Conservation (phyloP, 306 rosid species). For the Cucumis melo region DNA sequence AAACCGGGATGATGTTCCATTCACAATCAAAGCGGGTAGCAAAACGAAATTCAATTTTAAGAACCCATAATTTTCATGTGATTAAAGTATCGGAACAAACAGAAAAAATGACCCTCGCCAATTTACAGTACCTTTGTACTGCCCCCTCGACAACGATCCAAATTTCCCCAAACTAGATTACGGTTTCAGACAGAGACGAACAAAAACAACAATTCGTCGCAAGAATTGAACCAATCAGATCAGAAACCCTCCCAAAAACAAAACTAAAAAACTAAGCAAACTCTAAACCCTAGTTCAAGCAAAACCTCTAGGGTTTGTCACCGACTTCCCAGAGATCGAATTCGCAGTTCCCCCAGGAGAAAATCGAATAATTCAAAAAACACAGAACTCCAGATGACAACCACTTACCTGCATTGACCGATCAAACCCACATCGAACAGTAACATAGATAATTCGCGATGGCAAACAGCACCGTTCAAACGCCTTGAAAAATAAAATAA, state of each 20-base stretch:
- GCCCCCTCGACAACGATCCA: background rate
- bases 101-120: background rate
- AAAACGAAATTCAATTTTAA: background rate
- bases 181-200: background rate
- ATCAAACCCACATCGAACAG: conserved; percentile 22
- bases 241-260: conserved; percentile 3
- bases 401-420: conserved; percentile 52
- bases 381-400: background rate
- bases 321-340: conserved; percentile 3
- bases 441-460: conserved; percentile 15
- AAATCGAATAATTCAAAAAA: background rate
- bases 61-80: background rate
- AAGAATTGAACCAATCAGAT: background rate
- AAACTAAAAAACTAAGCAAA: background rate
- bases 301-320: conserved; percentile 37
- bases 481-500: background rate
- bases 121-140: background rate
- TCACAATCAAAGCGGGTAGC: background rate
- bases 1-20: background rate
- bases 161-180: background rate
- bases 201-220: background rate
- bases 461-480: background rate
- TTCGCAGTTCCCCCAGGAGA: background rate
- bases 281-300: conserved; percentile 17
- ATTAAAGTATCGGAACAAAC: background rate